A percentile compares a stretch with the other conserved stretches of the same genome.
These are phyloP conservation scores for Yamadazyma takamatsuzukensis DNA, from an alignment of 805 yeast genomes.

Conservation along the genomic window DNA sequence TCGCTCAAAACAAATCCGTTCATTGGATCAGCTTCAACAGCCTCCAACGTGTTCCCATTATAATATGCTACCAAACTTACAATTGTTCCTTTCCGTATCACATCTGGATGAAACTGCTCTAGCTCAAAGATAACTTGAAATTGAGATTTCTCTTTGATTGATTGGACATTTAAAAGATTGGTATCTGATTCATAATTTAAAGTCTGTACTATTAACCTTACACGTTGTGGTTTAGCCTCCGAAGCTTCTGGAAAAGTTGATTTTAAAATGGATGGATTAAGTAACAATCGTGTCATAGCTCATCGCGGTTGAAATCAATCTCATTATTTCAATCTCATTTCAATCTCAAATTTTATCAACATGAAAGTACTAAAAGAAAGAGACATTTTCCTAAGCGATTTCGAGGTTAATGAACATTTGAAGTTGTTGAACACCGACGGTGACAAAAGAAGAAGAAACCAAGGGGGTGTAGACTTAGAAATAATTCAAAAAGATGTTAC, in stretches of 20 bases:
- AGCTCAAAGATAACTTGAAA: neutral
- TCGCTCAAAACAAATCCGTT: constrained; percentile 5
- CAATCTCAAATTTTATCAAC: neutral
- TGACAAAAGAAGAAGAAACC: constrained; percentile 23
- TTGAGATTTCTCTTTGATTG: neutral
- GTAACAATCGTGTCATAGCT: constrained; percentile 26
- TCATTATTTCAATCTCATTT: too few species aligned
- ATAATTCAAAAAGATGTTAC: constrained; percentile 46
- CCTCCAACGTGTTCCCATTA: constrained; percentile 20
- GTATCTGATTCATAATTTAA: constrained; percentile 9
- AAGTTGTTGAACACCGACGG: constrained; percentile 39
- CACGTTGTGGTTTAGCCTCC: constrained; percentile 14
- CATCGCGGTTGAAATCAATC: too few species aligned
- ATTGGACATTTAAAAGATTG: constrained; percentile 3
- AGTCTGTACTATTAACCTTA: constrained; percentile 30
- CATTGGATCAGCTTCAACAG: constrained; percentile 1
- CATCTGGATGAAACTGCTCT: neutral
- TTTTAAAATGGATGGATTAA: constrained; percentile 24
- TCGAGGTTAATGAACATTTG: constrained; percentile 59
- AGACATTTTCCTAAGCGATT: constrained; percentile 60
- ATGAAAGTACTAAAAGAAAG: constrained; percentile 47
- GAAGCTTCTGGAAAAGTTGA: constrained; percentile 22
- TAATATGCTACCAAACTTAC: constrained; percentile 29
- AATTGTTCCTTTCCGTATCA: constrained; percentile 17
- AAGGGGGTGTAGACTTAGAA: constrained; percentile 47